Percentiles rank a stretch among this genome's conserved stretches.
phyloP scores from a whole-genome alignment of 2,329 filamentous ascomycete genomes.

The Aureobasidium sp. region DNA sequence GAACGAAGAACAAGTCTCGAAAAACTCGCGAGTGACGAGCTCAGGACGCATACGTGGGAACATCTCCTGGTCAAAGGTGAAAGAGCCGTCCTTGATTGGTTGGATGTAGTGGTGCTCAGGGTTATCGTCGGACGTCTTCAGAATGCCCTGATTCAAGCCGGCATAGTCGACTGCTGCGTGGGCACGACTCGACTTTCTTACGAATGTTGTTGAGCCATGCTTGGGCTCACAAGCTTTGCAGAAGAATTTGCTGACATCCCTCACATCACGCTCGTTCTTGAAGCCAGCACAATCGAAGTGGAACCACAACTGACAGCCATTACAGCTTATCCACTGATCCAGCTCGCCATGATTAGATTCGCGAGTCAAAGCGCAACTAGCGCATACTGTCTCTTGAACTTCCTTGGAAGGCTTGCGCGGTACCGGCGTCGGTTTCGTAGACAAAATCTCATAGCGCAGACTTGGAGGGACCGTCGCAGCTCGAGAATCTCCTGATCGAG shows the following conservation, averaged over 20 bases:
- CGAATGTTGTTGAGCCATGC: conserved; percentile 58
- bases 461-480: conserved; percentile 15
- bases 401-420: conserved; percentile 19
- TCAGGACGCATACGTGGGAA: conserved; percentile 60
- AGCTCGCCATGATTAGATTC: conserved; percentile 46
- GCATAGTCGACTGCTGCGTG: conserved; percentile 63
- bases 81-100: conserved; percentile 58
- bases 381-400: conserved; percentile 44
- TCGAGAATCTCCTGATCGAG: neutral
- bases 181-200: conserved; percentile 59
- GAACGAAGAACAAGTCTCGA: conserved; percentile 57
- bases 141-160: conserved; percentile 57
- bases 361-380: conserved; percentile 50
- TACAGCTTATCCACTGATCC: conserved; percentile 61
- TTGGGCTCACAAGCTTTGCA: conserved; percentile 53
- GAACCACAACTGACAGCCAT: conserved; percentile 63
- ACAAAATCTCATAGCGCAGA: conserved; percentile 11
- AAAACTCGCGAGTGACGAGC: conserved; percentile 55
- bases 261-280: conserved; percentile 56
- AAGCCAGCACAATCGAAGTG: conserved; percentile 62
- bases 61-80: conserved; percentile 53
- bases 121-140: conserved; percentile 58
- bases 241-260: conserved; percentile 62
- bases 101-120: conserved; percentile 62
- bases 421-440: neutral